Conservation (phyloP, 2,329 filamentous ascomycete genomes). For the Talaromyces atroroseus region DNA sequence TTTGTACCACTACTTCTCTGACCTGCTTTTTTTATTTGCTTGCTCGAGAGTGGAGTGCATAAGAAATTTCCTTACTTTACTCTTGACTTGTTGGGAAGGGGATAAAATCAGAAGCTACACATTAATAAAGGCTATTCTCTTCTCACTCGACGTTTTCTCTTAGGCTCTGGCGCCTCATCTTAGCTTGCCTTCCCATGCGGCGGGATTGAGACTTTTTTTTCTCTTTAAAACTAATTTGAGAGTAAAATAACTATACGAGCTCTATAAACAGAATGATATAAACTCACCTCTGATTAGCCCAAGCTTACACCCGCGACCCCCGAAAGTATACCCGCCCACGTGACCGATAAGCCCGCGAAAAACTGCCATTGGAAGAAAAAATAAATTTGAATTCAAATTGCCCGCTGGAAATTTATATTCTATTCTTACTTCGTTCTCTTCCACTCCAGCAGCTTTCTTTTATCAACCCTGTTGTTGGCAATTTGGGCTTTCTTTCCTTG, state of each 20-base stretch:
- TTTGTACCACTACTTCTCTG: background rate
- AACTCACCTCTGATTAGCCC: background rate
- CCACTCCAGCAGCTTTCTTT: conserved; percentile 14
- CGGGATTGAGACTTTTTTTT: background rate
- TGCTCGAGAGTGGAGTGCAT: background rate
- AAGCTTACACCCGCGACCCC: background rate
- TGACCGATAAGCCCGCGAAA: conserved; percentile 18
- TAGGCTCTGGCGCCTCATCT: too few relatives aligned
- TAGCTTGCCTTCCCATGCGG: too few relatives aligned
- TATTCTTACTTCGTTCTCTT: conserved; percentile 4
- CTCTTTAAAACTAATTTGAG: background rate
- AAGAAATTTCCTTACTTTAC: background rate
- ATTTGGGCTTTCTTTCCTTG: conserved; percentile 11
- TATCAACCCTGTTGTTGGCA: background rate
- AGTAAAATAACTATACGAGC: background rate
- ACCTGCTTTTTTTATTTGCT: background rate
- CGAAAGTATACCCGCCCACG: conserved; percentile 20
- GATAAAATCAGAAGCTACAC: too few relatives aligned
- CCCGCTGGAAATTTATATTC: conserved; percentile 20
- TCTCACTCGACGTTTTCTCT: background rate
- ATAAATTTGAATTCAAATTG: conserved; percentile 12
- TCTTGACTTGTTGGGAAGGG: background rate
- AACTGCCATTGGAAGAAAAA: conserved; percentile 19
- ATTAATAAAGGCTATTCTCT: too few relatives aligned
- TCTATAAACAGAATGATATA: background rate